Evolutionary conservation across 1,139 yeast species (phyloP), one percentile per base, ranked within the genome.

Genomic region (Yamadazyma blattariae): DNA sequence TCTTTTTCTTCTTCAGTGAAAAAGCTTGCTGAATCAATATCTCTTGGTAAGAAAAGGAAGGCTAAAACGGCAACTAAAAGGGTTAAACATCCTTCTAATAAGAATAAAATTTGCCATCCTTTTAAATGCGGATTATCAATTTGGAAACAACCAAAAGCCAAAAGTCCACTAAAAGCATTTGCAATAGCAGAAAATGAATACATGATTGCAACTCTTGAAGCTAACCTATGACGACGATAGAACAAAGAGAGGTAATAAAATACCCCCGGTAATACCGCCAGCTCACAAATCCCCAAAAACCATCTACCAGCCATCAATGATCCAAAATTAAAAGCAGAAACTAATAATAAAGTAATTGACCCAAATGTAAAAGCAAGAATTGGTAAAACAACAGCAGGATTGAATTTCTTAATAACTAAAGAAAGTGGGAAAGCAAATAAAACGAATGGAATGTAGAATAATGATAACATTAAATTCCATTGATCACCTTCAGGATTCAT

Each of bases 81-180:
- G 1, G 88, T 79, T 33, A 79, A 50, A 3, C 70, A 39, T 2
- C 89, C 89, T 50, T 82, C 89, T 32, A 82, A 57, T 12, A 82
- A 48, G 48, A 82, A 82, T 17, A 82, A 57, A 77, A 81, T 81
- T 44, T 71, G 65, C 85, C 86, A 80, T 6, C 85, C 85, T 25
- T 51, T 47, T 34, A 61, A 51, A 10, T 52, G 35, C 17, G 36
- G 35, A 42, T 32, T 41, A 52, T 45, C 43, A 34, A 37, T 41
- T 46, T 39, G 57, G 42, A 41, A 59, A 45, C 28, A 47, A 2
- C 61, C 67, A 46, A 59, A 59, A 0, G 66, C 67, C 29, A 60
- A 50, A 33, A 58, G 47, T 12, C 55, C 50, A 14, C 56, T 45
- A 39, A 54, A 44, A 9, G 61, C 55, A 11, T 52, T 41, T 6